Evolutionary conservation across 1,284 basidiomycete genomes (phyloP).

Genomic region (Pyrrhoderma lamaoense): DNA sequence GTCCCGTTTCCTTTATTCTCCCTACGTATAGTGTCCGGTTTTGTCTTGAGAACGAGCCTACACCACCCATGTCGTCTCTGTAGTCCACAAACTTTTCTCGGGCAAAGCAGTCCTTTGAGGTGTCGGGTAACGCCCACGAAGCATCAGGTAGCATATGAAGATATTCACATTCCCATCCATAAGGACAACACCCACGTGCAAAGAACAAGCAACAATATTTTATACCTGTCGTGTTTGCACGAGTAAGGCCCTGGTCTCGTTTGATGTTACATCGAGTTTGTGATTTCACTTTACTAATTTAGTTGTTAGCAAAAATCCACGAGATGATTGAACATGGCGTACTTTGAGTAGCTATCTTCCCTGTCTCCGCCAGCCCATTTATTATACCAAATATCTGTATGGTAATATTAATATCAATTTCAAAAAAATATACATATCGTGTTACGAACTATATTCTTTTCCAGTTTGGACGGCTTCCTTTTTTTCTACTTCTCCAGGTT

Average conservation of each 20-base stretch:
- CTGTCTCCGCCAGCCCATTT: conserved; percentile 97
- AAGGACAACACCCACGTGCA: conserved; percentile 92
- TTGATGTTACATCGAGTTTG: conserved; percentile 88
- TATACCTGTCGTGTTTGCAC: conserved; percentile 86
- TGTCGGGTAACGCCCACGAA: conserved; percentile 68
- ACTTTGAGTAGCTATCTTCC: conserved; percentile 91
- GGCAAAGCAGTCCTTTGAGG: conserved; percentile 94
- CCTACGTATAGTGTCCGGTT: conserved; percentile 96
- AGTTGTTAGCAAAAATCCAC: neutral
- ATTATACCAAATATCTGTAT: conserved; percentile 94
- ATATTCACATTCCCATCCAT: conserved; percentile 96
- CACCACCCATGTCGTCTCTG: conserved; percentile 99
- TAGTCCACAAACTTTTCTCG: conserved; percentile 97
- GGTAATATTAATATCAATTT: conserved; percentile 12
- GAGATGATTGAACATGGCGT: conserved; percentile 25
- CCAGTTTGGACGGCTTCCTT: conserved; percentile 85
- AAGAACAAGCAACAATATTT: conserved; percentile 96
- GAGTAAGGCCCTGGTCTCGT: conserved; percentile 86
- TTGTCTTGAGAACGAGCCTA: conserved; percentile 89
- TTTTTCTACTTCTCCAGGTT: conserved; percentile 83
- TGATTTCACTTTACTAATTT: conserved; percentile 79
- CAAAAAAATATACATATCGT: too few species aligned
- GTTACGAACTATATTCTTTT: conserved; percentile 83
- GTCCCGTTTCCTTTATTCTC: conserved; percentile 86
- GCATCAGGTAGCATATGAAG: conserved; percentile 82